These are phyloP conservation scores for Sutorius eximius DNA, from an alignment of 1,284 basidiomycete species.

Conservation along the genomic window DNA sequence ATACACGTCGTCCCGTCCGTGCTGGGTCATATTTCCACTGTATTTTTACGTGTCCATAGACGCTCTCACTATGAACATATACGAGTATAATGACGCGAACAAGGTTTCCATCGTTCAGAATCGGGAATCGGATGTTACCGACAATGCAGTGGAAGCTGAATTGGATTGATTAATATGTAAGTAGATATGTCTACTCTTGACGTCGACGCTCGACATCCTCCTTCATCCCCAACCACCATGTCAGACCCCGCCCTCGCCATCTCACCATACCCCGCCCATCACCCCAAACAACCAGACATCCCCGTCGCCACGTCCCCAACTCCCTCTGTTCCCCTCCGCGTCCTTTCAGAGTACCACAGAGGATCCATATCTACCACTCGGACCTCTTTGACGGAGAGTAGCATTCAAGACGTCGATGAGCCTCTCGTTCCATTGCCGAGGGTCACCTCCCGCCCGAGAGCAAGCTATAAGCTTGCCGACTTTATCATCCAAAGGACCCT, in stretches of 20 bases:
- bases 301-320: not conserved
- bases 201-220: slow-evolving; percentile 6
- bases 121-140: slow-evolving; percentile 24
- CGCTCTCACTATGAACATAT: not conserved
- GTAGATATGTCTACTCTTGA: slow-evolving; percentile 7
- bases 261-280: not conserved
- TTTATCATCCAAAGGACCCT: slow-evolving; percentile 79
- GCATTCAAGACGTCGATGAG: slow-evolving; percentile 43
- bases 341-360: slow-evolving; percentile 41
- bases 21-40: slow-evolving; percentile 7
- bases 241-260: slow-evolving; percentile 23
- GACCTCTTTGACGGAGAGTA: slow-evolving; percentile 56
- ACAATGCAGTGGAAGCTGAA: slow-evolving; percentile 25
- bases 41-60: slow-evolving; percentile 12
- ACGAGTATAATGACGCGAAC: slow-evolving; percentile 21
- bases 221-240: slow-evolving; percentile 19
- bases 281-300: slow-evolving; percentile 14
- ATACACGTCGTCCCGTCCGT: not conserved
- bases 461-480: slow-evolving; percentile 66
- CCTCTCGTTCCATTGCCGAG: slow-evolving; percentile 24
- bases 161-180: not conserved
- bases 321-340: slow-evolving; percentile 12
- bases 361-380: slow-evolving; percentile 63
- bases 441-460: slow-evolving; percentile 49
- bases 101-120: slow-evolving; percentile 12